Base-by-base conservation (phyloP, 1,284 basidiomycete genomes). In the Singerocomus rubriflavus region DNA sequence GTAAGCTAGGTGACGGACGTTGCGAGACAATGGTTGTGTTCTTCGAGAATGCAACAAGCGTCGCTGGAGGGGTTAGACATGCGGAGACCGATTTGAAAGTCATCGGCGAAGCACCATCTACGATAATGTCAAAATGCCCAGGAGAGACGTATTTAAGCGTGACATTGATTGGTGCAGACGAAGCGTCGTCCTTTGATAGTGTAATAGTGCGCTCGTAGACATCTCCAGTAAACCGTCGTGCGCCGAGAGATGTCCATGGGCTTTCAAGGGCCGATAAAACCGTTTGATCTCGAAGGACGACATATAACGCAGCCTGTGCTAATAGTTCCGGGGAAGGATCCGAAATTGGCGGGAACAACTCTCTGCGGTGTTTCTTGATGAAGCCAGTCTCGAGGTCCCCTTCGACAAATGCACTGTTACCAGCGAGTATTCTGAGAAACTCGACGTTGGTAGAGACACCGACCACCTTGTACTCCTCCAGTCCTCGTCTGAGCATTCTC, bases 301-400 rank as follows among this genome's bases (percentile, higher is more conserved):
- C 72, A 60, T 78, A 93, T 10, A 95, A 73, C 0, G 87, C 93
- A 1, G 88, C 88, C 64, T 91, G 87, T 1, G 87, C 88, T 5
- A 93, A 72, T 8, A 87, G 62, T 44, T 85, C 79, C 0, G 84
- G 70, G 0, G 78, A 76, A 0, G 88, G 83, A 16, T 77, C 71
- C 6, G 72, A 60, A 1, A 82, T 57, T 0, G 78, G 72, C 5
- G 88, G 87, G 72, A 93, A 92, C 21, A 95, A 73, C 50, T 88
- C 81, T 46, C 82, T 74, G 60, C 81, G 79, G 66, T 93, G 85
- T 82, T 90, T 91, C 90, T 82, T 78, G 61, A 98, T 95, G 64
- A 97, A 98, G 2, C 92, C 93, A 8, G 94, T 97, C 69, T 97
- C 94, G 6, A 98, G 82, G 51, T 94, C 83, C n/a, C 79, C 91